phyloP scores from a whole-genome alignment of 257 asterid species.

The Apocynum venetum region DNA sequence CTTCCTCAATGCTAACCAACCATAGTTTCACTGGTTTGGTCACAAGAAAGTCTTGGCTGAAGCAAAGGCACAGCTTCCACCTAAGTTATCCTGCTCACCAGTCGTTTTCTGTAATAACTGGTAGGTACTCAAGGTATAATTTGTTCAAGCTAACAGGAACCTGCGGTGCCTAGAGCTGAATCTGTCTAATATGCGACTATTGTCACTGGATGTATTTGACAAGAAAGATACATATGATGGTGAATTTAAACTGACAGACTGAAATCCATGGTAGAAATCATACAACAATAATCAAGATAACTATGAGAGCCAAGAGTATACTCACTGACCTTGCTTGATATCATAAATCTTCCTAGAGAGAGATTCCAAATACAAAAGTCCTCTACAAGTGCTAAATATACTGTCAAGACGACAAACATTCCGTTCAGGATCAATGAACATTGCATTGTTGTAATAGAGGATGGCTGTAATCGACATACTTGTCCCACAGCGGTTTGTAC shows the following conservation, averaged over 20 bases:
- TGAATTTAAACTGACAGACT: not conserved
- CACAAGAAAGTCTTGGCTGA: not conserved
- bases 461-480: conserved; percentile 38
- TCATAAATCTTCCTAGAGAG: conserved; percentile 6
- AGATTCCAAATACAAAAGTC: conserved; percentile 3
- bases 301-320: not conserved
- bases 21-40: not conserved
- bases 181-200: not conserved
- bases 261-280: not conserved
- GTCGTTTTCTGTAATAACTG: no score
- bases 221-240: not conserved
- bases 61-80: not conserved
- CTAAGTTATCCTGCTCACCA: not conserved
- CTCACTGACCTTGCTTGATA: conserved; percentile 5
- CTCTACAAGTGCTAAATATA: not conserved
- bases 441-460: conserved; percentile 36
- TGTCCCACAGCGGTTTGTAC: conserved; percentile 46
- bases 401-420: not conserved
- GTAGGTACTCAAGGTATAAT: not conserved
- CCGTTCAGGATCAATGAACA: conserved; percentile 19
- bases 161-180: not conserved
- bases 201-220: not conserved
- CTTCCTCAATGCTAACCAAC: not conserved
- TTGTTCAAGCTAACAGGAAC: not conserved
- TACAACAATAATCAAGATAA: conserved; percentile 1